Conservation (phyloP, 1,284 basidiomycete species). For the Sparassis latifolia region DNA sequence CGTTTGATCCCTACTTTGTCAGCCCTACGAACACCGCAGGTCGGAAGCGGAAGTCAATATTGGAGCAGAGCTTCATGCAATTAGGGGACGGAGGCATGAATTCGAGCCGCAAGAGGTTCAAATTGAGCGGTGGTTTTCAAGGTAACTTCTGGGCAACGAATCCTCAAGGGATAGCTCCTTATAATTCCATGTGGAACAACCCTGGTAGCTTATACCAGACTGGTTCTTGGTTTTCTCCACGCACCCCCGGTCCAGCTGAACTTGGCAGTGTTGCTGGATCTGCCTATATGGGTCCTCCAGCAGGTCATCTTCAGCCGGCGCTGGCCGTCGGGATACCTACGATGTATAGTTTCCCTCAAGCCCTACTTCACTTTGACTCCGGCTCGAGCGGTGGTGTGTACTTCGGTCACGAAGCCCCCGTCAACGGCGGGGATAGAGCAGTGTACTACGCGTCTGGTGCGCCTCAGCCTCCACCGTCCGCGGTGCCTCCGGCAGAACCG, state of each 20-base stretch:
- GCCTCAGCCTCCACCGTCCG: neutral
- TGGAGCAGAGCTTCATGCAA: too few relatives aligned
- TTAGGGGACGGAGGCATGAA: too few relatives aligned
- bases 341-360: slow-evolving; percentile 1
- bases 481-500: neutral
- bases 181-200: neutral
- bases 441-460: neutral
- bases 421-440: neutral
- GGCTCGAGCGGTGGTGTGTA: slow-evolving; percentile 3
- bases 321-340: slow-evolving; percentile 4
- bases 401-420: neutral
- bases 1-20: slow-evolving; percentile 8
- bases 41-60: slow-evolving; percentile 9
- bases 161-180: neutral
- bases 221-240: neutral
- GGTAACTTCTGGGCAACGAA: slow-evolving; percentile 1
- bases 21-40: slow-evolving; percentile 1
- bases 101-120: slow-evolving; percentile 11
- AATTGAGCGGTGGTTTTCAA: slow-evolving; percentile 1
- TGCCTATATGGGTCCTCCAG: neutral
- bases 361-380: slow-evolving; percentile 1
- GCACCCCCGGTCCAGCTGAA: slow-evolving; percentile 9
- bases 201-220: neutral
- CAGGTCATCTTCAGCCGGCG: slow-evolving; percentile 9
- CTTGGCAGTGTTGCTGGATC: slow-evolving; percentile 5